Conservation (phyloP, 1,284 basidiomycete genomes). For the Ustilago bromivora region DNA sequence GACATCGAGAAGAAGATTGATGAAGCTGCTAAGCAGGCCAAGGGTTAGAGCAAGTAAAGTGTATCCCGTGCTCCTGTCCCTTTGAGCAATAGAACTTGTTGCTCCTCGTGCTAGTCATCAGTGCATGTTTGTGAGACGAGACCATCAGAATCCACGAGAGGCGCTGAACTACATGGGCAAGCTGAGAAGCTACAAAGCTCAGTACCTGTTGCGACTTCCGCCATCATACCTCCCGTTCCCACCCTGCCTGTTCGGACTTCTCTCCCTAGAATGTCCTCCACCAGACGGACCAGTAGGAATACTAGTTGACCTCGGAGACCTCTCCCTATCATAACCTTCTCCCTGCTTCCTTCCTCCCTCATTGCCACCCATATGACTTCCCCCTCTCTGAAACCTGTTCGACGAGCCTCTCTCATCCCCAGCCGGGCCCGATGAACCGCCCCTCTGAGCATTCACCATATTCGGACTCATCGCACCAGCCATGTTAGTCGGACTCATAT, state of each 20-base stretch:
- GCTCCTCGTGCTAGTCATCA: no score
- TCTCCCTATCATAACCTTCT: conserved; percentile 16
- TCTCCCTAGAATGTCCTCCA: conserved; percentile 23
- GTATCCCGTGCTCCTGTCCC: neutral
- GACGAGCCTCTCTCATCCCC: conserved; percentile 1
- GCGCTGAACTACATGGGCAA: neutral
- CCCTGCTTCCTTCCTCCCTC: conserved; percentile 5
- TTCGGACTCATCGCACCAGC: conserved; percentile 38
- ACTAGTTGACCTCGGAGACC: conserved; percentile 24
- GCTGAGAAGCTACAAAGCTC: neutral
- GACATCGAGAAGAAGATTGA: conserved; percentile 53
- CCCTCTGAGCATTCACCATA: conserved; percentile 42
- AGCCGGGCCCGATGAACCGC: conserved; percentile 9
- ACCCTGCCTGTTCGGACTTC: conserved; percentile 29
- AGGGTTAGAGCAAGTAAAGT: conserved; percentile 16
- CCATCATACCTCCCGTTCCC: conserved; percentile 26
- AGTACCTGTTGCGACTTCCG: conserved; percentile 43
- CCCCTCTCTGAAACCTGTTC: conserved; percentile 28
- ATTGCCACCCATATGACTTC: conserved; percentile 8
- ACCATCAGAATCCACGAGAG: no score
- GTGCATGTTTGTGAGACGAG: no score
- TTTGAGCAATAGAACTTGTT: neutral
- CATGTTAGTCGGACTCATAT: conserved; percentile 14
- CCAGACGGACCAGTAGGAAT: conserved; percentile 1
- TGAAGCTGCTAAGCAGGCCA: conserved; percentile 39